phyloP scores from a whole-genome alignment of 2,329 filamentous ascomycete genomes.

The Cytospora piceicola region DNA sequence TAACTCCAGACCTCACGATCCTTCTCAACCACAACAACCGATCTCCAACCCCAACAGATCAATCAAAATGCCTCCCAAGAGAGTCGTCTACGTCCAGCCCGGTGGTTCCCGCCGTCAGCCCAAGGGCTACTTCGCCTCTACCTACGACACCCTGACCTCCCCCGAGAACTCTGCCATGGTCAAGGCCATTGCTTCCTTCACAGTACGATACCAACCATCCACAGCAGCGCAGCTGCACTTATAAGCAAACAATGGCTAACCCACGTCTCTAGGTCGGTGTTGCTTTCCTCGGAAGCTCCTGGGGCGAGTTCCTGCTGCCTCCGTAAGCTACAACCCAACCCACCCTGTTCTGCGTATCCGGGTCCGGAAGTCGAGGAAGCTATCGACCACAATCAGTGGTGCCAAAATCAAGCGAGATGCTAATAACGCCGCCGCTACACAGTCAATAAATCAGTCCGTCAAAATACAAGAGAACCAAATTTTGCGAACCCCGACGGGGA shows the following conservation, averaged over 20 bases:
- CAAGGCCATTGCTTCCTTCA: constrained; percentile 63
- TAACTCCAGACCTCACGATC: constrained; percentile 5
- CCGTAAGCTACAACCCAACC: constrained; percentile 40
- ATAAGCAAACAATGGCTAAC: background rate
- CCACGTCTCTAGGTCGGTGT: constrained; percentile 54
- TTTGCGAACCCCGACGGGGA: background rate
- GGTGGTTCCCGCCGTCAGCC: constrained; percentile 47
- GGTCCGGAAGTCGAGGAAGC: background rate
- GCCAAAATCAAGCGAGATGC: background rate
- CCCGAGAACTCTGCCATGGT: constrained; percentile 68
- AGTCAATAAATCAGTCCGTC: constrained; percentile 1
- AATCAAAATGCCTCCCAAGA: constrained; percentile 65
- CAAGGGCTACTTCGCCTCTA: constrained; percentile 55
- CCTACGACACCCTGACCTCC: constrained; percentile 62
- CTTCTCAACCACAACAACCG: background rate
- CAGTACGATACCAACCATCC: background rate
- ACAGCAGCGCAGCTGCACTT: background rate
- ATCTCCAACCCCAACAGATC: constrained; percentile 33
- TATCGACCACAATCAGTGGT: background rate
- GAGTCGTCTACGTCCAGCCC: constrained; percentile 56
- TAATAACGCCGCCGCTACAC: background rate
- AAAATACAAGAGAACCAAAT: background rate
- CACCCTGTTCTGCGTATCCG: background rate
- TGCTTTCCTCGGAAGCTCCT: constrained; percentile 62
- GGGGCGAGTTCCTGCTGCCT: constrained; percentile 62